These are phyloP conservation scores for Lasiosphaeria ovina DNA, from an alignment of 495 filamentous ascomycete species.

Conservation along the genomic window DNA sequence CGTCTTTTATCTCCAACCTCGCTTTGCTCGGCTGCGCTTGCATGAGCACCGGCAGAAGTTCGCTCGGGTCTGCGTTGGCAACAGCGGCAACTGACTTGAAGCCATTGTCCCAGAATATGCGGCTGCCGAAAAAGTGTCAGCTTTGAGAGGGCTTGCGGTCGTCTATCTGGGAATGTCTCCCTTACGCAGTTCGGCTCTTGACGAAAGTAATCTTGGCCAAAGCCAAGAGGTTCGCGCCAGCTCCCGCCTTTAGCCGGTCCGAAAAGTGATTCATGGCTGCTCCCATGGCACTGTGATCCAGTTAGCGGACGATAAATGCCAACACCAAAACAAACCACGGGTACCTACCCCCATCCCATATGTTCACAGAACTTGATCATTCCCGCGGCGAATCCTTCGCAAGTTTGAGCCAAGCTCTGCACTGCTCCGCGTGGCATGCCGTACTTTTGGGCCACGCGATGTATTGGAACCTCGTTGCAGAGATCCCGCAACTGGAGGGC, in stretches of 20 bases:
- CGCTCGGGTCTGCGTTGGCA: conserved; percentile 65
- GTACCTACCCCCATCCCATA: conserved; percentile 63
- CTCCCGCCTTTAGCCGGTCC: conserved; percentile 71
- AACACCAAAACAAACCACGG: conserved; percentile 10
- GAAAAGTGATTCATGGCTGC: conserved; percentile 77
- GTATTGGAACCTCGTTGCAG: conserved; percentile 74
- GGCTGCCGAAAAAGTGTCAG: conserved; percentile 19
- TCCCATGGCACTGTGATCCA: conserved; percentile 52
- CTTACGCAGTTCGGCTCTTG: conserved; percentile 69
- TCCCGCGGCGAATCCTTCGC: conserved; percentile 74
- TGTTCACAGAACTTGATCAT: conserved; percentile 73
- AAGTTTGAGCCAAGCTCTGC: conserved; percentile 71
- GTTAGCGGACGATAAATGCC: conserved; percentile 3
- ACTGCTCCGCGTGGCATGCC: conserved; percentile 66
- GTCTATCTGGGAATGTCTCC: neutral
- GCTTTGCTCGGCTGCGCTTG: conserved; percentile 67
- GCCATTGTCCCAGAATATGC: conserved; percentile 76
- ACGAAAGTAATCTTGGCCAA: conserved; percentile 73
- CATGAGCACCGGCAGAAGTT: conserved; percentile 66
- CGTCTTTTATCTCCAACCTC: conserved; percentile 57
- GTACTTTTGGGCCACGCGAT: conserved; percentile 67
- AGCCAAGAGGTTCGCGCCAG: conserved; percentile 68
- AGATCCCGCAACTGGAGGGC: conserved; percentile 79
- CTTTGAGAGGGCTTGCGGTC: neutral
- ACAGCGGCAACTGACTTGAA: conserved; percentile 65